These are phyloP conservation scores for Aspergillus eucalypticola DNA, from an alignment of 2,329 filamentous ascomycete genomes.

Conservation along the genomic window DNA sequence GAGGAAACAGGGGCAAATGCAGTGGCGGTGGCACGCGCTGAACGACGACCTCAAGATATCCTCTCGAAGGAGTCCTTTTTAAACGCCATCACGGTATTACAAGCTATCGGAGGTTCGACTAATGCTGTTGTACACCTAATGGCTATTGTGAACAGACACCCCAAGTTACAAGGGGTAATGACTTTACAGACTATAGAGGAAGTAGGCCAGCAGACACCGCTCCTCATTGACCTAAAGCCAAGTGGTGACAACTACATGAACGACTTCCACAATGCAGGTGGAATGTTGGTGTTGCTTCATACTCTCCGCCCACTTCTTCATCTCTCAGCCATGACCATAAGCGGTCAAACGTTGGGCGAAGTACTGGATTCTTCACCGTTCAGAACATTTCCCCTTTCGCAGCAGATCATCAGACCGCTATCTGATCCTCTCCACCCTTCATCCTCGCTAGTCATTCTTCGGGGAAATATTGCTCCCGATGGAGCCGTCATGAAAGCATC, in stretches of 20 bases:
- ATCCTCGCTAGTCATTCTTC: conserved; percentile 49
- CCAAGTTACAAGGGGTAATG: conserved; percentile 47
- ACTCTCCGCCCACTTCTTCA: conserved; percentile 49
- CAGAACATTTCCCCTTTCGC: conserved; percentile 43
- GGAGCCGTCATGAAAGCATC: conserved; percentile 55
- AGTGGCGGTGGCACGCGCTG: conserved; percentile 44
- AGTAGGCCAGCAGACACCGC: conserved; percentile 49
- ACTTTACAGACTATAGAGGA: conserved; percentile 51
- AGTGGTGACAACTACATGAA: conserved; percentile 57
- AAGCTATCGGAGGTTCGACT: conserved; percentile 58
- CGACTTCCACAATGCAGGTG: conserved; percentile 57
- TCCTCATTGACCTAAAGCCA: conserved; percentile 55
- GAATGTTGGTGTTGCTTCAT: conserved; percentile 52
- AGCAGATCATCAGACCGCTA: conserved; percentile 47
- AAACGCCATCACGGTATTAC: conserved; percentile 56
- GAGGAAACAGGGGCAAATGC: conserved; percentile 56
- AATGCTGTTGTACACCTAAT: conserved; percentile 58
- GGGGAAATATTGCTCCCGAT: conserved; percentile 51
- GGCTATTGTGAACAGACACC: conserved; percentile 57
- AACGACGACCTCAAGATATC: conserved; percentile 47
- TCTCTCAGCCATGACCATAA: conserved; percentile 49
- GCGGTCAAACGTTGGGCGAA: conserved; percentile 51
- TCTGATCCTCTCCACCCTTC: conserved; percentile 47
- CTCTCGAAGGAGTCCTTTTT: conserved; percentile 51
- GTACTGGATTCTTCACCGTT: conserved; percentile 47